Conservation (phyloP, 495 filamentous ascomycete genomes). For the Umbilicaria muhlenbergii region DNA sequence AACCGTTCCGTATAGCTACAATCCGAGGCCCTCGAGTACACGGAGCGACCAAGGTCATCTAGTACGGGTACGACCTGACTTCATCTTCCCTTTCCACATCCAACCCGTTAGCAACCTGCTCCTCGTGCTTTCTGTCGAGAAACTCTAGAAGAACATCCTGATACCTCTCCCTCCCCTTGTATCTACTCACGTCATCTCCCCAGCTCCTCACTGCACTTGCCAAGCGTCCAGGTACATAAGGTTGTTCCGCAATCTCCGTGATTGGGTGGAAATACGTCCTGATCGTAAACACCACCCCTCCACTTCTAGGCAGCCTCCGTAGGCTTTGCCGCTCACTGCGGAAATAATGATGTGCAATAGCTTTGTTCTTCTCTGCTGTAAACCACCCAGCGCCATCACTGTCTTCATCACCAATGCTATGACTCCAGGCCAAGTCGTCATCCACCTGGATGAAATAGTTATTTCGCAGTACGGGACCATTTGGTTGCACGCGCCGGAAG, state of each 20-base stretch:
- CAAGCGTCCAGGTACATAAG: conserved; percentile 54
- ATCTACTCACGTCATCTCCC: conserved; percentile 69
- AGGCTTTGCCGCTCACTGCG: conserved; percentile 67
- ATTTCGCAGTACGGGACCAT: conserved; percentile 48
- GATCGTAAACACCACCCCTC: conserved; percentile 70
- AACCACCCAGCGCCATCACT: conserved; percentile 43
- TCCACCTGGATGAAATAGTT: conserved; percentile 76
- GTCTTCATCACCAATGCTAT: conserved; percentile 65
- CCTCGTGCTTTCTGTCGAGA: conserved; percentile 62
- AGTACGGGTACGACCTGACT: conserved; percentile 1
- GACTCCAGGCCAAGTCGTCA: conserved; percentile 53
- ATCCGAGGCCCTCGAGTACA: too few relatives aligned
- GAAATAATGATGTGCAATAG: conserved; percentile 63
- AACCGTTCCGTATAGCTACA: too few relatives aligned
- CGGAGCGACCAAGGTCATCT: too few relatives aligned
- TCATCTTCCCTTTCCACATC: conserved; percentile 45
- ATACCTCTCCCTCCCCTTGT: conserved; percentile 75
- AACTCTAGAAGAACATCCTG: conserved; percentile 68
- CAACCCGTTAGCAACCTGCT: conserved; percentile 54
- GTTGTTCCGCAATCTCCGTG: conserved; percentile 47
- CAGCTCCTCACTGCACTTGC: conserved; percentile 67
- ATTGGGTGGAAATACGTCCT: conserved; percentile 65
- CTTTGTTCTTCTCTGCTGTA: conserved; percentile 61
- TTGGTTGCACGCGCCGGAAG: conserved; percentile 48
- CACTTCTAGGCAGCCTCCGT: conserved; percentile 52